phyloP scores from a whole-genome alignment of 2,329 filamentous ascomycete species.

The Bipolaris oryzae region DNA sequence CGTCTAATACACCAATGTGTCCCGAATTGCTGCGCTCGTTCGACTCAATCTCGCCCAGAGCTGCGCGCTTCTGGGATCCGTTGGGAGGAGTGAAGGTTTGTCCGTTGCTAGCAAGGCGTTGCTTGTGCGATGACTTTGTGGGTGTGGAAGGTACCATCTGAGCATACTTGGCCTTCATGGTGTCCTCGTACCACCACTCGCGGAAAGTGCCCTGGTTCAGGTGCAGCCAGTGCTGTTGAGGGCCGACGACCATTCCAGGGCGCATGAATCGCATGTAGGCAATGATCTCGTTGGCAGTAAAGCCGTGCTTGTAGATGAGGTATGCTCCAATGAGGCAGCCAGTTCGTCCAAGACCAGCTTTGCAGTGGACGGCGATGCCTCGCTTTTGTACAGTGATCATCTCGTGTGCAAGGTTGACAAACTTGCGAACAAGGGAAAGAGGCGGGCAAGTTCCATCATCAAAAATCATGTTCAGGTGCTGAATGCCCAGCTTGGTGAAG shows the following conservation, averaged over 20 bases:
- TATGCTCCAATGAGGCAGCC: conserved; percentile 97
- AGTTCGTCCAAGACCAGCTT: conserved; percentile 92
- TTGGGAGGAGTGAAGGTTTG: conserved; percentile 86
- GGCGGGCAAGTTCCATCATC: conserved; percentile 96
- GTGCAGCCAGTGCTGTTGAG: conserved; percentile 98
- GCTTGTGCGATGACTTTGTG: conserved; percentile 58
- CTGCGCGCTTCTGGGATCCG: conserved; percentile 75
- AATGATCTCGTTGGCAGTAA: conserved; percentile 96
- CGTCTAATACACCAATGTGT: conserved; percentile 73
- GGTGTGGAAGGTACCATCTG: conserved; percentile 63
- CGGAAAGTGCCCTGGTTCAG: conserved; percentile 95
- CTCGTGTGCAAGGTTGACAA: conserved; percentile 92
- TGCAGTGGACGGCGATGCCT: conserved; percentile 97
- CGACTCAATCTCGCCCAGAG: conserved; percentile 91
- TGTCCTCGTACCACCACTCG: conserved; percentile 92
- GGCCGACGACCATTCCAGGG: conserved; percentile 97
- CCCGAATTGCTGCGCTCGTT: conserved; percentile 64
- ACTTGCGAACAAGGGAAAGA: conserved; percentile 86
- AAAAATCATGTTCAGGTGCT: conserved; percentile 99
- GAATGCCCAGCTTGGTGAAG: conserved; percentile 92
- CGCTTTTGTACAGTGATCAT: conserved; percentile 91
- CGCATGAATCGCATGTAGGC: conserved; percentile 99
- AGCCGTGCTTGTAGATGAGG: conserved; percentile 94
- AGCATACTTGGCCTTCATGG: conserved; percentile 81
- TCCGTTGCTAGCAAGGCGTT: conserved; percentile 64